Conservation (phyloP, 176 grass and related monocot species). For the Zoysia pacifica region DNA sequence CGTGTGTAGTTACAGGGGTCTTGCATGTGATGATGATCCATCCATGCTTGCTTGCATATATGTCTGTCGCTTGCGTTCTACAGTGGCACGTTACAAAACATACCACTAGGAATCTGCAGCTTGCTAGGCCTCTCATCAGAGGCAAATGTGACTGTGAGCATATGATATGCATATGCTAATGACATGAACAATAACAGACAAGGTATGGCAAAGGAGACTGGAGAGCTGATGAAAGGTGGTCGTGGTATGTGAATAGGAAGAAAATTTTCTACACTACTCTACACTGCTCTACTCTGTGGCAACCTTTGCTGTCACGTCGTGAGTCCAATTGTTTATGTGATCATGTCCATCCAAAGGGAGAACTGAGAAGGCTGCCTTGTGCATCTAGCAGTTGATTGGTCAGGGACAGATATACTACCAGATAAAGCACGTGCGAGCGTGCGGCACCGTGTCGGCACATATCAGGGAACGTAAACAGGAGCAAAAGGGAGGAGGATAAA, state of each 20-base stretch:
- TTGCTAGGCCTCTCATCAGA: no score
- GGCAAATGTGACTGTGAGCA: no score
- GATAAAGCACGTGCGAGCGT: slow-evolving; percentile 23
- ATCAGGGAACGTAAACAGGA: slow-evolving; percentile 32
- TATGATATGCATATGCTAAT: neutral
- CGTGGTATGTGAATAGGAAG: neutral
- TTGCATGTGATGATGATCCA: slow-evolving; percentile 20
- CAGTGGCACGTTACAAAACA: no score
- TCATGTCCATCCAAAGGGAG: slow-evolving; percentile 6
- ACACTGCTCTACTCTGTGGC: neutral
- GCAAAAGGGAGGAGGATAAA: neutral
- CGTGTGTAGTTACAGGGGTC: slow-evolving; percentile 10
- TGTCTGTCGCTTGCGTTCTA: no score
- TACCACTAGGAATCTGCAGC: no score
- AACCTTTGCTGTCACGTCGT: slow-evolving; percentile 19
- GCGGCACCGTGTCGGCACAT: slow-evolving; percentile 40
- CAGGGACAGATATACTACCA: neutral
- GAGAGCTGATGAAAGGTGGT: neutral
- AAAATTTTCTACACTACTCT: neutral
- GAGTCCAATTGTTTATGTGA: slow-evolving; percentile 29
- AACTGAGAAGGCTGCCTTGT: neutral
- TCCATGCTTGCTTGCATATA: neutral
- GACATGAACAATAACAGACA: no score
- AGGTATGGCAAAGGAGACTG: neutral
- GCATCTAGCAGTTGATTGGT: slow-evolving; percentile 31